Evolutionary conservation across 805 yeast genomes (phyloP), one percentile per base, ranked within the genome.

Genomic region (Torulaspora quercuum): DNA sequence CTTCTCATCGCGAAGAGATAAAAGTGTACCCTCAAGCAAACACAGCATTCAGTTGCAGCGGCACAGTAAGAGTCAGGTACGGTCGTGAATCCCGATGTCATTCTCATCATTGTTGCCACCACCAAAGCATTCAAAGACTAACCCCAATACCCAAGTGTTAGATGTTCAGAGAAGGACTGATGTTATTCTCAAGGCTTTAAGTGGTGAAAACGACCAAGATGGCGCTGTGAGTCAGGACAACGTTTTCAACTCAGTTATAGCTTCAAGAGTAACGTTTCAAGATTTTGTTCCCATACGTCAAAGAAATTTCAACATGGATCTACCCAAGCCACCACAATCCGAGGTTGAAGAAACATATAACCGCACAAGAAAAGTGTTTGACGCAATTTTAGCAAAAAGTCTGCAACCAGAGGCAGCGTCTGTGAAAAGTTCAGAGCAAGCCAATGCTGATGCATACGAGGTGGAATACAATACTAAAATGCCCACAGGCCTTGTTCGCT

Each of bases 221-320:
- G 38, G 26, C 5, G 21, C 8, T 14, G 25, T 12, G 7, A 27
- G 28, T 15, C 28, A 39, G n/a, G 42, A 30, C 12, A 25, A 16
- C 14, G 34, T 37, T 6, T 32, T 44, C 10, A 44, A 46, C 65
- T 10, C 36, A 4, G 25, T 19, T 10, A 23, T 49, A 10, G 35
- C 31, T 9, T 18, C 37, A 8, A 32, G 35, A 21, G 53, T 78
- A 0, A 61, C 74, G 0, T 73, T 75, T 35, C 68, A 70, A 22
- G 82, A 76, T 36, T 70, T 82, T 19, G 70, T 80, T 16, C 88
- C 89, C 0, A 59, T 80, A 32, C 69, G 83, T 45, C 77, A 57
- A 52, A 65, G 60, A 41, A 51, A 60, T 19, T 64, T 65, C 12
- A 57, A 63, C 10, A 33, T 75, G 4, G 46, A 60, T 3, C 50